Evolutionary conservation across 306 rosid species (phyloP), one percentile per base, ranked within the genome.

Genomic region (Vigna mungo): DNA sequence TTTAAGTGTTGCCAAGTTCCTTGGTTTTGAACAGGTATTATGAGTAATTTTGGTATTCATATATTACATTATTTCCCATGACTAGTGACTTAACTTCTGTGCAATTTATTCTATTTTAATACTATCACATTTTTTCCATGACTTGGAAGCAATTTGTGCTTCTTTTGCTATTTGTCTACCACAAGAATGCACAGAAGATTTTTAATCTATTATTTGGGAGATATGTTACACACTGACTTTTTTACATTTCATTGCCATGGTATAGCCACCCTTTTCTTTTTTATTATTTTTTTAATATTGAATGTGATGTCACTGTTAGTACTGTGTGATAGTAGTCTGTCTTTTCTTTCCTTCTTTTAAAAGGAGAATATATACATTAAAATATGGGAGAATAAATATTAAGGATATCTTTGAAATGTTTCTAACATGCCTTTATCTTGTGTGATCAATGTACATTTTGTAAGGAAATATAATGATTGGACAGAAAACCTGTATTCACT

Each of bases 1-100:
- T 85, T 89, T 90, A 81, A 93, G 97, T 56, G 80, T 91, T 80
- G 87, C 98, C 72, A 93, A 93, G 81, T 93, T 93, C 85, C 98
- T 93, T 84, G 98, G 96, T 80, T 91, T 93, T 88, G 88, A 93
- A 80, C 98, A 93, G 98, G 98, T 93, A 93, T 54, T 60, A 58
- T 61, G 41, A 68, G 17, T 63, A 48, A 65, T 63, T 81, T 77
- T 56, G 59, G 76, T 30, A 23, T 67, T 63, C 25, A 59, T 60
- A 62, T 27, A 56, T 48, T 49, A 70, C 32, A 60, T 53, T 53
- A 25, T 73, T 52, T 44, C 61, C 62, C 18, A 13, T 44, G 8
- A 30, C 61, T 67, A 13, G 48, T n/a, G 27, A 39, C 52, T 13
- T 30, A 12, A 41, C 27, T 76, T 41, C n/a, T 71, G 77, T 71